Percentiles rank a stretch among this genome's conserved stretches.
Conservation (phyloP, 2,329 filamentous ascomycete genomes). For the Trematosphaeria pertusa region DNA sequence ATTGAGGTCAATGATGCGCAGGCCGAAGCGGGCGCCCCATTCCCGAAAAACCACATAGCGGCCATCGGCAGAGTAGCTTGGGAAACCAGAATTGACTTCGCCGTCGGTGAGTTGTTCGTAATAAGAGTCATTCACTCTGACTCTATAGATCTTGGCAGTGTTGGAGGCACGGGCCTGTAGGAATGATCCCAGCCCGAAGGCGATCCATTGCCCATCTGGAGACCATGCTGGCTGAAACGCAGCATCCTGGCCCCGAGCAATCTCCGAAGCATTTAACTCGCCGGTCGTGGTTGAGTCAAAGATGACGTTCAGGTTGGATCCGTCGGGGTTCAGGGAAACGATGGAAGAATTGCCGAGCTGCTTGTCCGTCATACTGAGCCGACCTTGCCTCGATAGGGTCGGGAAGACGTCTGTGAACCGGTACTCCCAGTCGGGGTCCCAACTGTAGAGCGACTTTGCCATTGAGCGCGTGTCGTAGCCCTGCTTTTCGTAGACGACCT, state of each 20-base stretch:
- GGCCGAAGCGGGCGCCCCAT: conserved; percentile 40
- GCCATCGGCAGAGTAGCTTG: conserved; percentile 49
- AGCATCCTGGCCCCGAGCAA: conserved; percentile 39
- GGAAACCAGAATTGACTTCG: conserved; percentile 49
- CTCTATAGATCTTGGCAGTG: conserved; percentile 28
- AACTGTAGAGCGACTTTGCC: conserved; percentile 49
- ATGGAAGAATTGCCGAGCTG: conserved; percentile 51
- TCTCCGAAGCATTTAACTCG: conserved; percentile 21
- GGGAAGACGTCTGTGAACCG: conserved; percentile 55
- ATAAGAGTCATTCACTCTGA: conserved; percentile 31
- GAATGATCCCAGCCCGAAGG: conserved; percentile 51
- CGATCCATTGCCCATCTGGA: conserved; percentile 47
- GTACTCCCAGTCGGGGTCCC: conserved; percentile 52
- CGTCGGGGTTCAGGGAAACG: conserved; percentile 40
- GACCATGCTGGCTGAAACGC: conserved; percentile 53
- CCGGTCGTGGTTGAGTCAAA: conserved; percentile 35
- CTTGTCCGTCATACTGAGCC: conserved; percentile 48
- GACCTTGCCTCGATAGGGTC: conserved; percentile 31
- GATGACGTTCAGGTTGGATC: conserved; percentile 30
- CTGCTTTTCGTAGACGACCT: conserved; percentile 26
- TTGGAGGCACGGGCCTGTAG: conserved; percentile 43
- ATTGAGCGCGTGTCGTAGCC: conserved; percentile 41
- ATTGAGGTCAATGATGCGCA: conserved; percentile 42
- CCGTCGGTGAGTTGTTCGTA: conserved; percentile 45
- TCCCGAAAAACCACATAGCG: conserved; percentile 47